Base-by-base conservation (phyloP, 345 rosid genomes). In the Gossypium bickii region DNA sequence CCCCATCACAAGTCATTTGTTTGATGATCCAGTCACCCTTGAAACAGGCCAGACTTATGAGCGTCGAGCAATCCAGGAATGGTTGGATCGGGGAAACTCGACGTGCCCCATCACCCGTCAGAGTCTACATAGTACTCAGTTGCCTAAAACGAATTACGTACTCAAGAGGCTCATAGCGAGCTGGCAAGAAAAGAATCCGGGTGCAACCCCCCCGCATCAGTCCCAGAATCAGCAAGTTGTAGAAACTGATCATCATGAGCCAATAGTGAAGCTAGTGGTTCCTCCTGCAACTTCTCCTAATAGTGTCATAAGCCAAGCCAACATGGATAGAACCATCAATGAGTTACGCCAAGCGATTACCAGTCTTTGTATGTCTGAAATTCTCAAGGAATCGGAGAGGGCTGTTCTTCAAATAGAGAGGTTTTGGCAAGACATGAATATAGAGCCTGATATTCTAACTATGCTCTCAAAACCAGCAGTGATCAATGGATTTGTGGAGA, bases 31-130 rank as follows among this genome's bases (percentile, higher is more conserved):
- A 0, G 94, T 88, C 63, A 90, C 94, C 66, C 85, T 90, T 0
- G 94, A 90, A 83, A 90, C 94, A 2, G 94, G 94, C 2, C 94
- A 90, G 88, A 90, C 94, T 0, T 90, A 90, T 12, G 94, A 90
- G 79, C 85, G 94, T 17, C 78, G 45, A 63, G 92, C 94, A 4
- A 88, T 88, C 18, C 85, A 84, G 74, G 94, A 88, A 74, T 88
- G 94, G 94, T 72, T 90, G 2, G 86, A 84, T 45, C 76, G 92
- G 71, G 94, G 94, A 41, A 88, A 85, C 81, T 83, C 88, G 38
- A 86, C 88, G 0, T 90, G 94, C 76, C 94, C 94, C 0, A 90
- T 90, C 66, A 90, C 94, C 2, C 87, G 94, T 29, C 92, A 90
- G 80, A 63, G 72, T 77, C 82, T 90, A 75, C 82, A 76, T 12